Evolutionary conservation across 208 protist genomes (phyloP), one percentile per base, ranked within the genome.

Genomic region (Trichomonas vaginalis): DNA sequence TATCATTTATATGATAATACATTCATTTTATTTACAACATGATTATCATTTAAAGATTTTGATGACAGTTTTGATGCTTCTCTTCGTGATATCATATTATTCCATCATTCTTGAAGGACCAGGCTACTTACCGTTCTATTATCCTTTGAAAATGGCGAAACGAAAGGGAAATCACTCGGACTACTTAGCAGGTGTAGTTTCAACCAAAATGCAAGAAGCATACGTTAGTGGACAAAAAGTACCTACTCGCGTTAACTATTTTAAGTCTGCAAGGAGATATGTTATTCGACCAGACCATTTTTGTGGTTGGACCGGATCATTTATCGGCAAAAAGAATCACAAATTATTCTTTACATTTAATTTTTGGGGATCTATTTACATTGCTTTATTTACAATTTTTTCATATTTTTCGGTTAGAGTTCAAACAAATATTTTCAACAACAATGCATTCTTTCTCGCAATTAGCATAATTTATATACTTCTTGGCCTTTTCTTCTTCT

Each of bases 311-410:
- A 42, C 35, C 6, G 37, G n/a, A 39, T 56, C 45, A 48, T 92
- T 92, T 32, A 92, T 92, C 45, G 86, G 86, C 0, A 92, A 92
- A 39, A 92, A 92, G 45, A 92, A 92, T 47, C 86, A 92, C 45
- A 92, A 92, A 42, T 39, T 92, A n/a, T 92, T 92, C 45, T 92
- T 49, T 51, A 39, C 51, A 39, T 92, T 92, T 15, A 92, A 92
- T 39, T 56, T 92, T 9, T 92, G 45, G 45, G 86, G 86, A 17
- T 8, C 37, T 56, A 56, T 92, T 39, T 92, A 92, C 27, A 92
- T 92, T 39, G 3, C 23, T 35, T 51, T 92, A 35, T 92, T 92
- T 47, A 23, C 0, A 35, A 51, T 39, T 51, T 51, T 42, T 39
- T 27, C 15, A 9, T 39, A 48, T 39, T 27, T 32, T 14, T 35